Evolutionary conservation across 192 early-diverging fungal genomes (phyloP).

Genomic region (Umbelopsis vinacea): DNA sequence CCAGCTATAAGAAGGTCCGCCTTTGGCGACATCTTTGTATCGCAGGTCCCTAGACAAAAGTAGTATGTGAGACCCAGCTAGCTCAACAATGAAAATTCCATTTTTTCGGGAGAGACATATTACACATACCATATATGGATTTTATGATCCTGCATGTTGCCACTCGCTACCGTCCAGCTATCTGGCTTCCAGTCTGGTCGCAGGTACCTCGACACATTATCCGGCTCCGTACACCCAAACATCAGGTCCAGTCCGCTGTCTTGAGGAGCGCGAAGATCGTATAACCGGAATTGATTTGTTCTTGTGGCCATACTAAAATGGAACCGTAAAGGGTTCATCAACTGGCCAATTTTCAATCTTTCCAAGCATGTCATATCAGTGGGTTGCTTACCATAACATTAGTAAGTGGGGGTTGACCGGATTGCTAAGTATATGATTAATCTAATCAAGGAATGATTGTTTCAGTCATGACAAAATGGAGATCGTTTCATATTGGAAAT

Average conservation of each 20-base stretch:
- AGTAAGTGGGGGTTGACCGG: conserved; percentile 3
- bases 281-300: background rate
- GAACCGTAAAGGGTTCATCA: background rate
- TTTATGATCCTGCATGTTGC: conserved; percentile 5
- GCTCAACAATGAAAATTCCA: too few relatives aligned
- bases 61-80: background rate
- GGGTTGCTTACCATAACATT: background rate
- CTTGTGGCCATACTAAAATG: background rate
- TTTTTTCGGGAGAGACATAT: background rate
- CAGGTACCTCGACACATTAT: background rate
- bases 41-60: background rate
- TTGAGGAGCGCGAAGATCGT: background rate
- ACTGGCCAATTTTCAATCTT: background rate
- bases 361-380: background rate
- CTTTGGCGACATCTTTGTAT: conserved; percentile 1
- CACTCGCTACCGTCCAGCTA: conserved; percentile 8
- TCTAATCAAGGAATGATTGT: background rate
- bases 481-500: background rate
- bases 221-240: conserved; percentile 2
- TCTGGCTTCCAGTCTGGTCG: conserved; percentile 12
- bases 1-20: conserved; percentile 8
- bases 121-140: conserved; percentile 2
- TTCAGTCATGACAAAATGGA: background rate
- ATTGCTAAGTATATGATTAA: conserved; percentile 1
- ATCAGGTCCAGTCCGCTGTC: background rate